Percentiles rank a stretch among this genome's conserved stretches.
These are phyloP conservation scores for Veloporphyrellus conicus DNA, from an alignment of 1,284 basidiomycete species.

Conservation along the genomic window DNA sequence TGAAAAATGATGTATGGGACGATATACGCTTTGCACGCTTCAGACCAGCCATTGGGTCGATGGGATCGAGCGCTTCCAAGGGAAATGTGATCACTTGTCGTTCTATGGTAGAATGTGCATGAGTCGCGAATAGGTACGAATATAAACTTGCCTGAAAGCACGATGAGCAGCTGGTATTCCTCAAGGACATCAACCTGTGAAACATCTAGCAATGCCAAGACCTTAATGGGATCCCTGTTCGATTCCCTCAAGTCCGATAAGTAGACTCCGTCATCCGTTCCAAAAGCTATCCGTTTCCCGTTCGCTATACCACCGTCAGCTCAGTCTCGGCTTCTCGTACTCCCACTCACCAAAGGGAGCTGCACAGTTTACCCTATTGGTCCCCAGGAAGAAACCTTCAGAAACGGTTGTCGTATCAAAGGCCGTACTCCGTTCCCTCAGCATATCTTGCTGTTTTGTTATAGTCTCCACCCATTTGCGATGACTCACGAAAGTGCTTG, in stretches of 20 bases:
- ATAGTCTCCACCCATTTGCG: constrained; percentile 96
- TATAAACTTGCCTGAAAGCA: constrained; percentile 72
- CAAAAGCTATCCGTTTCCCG: constrained; percentile 88
- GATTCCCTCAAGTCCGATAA: constrained; percentile 80
- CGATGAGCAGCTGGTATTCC: constrained; percentile 92
- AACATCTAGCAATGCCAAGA: constrained; percentile 86
- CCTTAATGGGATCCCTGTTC: constrained; percentile 82
- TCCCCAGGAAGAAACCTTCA: constrained; percentile 82
- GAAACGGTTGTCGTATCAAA: constrained; percentile 86
- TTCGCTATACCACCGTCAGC: constrained; percentile 51
- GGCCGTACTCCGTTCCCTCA: constrained; percentile 81
- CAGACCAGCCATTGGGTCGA: constrained; percentile 85
- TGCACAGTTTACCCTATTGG: constrained; percentile 88
- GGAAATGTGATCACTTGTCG: constrained; percentile 96
- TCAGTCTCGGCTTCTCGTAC: neutral
- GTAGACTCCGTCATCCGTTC: constrained; percentile 96
- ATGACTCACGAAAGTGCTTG: constrained; percentile 79
- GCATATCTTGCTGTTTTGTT: constrained; percentile 80
- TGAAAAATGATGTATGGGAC: constrained; percentile 97
- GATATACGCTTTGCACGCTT: constrained; percentile 95
- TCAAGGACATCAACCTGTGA: constrained; percentile 96
- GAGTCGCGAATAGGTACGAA: constrained; percentile 1
- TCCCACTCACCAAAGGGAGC: constrained; percentile 82
- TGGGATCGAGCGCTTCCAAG: constrained; percentile 85
- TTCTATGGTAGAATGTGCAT: constrained; percentile 46